Evolutionary conservation across 805 yeast genomes (phyloP).

Genomic region (Ogataea paradorogensis): DNA sequence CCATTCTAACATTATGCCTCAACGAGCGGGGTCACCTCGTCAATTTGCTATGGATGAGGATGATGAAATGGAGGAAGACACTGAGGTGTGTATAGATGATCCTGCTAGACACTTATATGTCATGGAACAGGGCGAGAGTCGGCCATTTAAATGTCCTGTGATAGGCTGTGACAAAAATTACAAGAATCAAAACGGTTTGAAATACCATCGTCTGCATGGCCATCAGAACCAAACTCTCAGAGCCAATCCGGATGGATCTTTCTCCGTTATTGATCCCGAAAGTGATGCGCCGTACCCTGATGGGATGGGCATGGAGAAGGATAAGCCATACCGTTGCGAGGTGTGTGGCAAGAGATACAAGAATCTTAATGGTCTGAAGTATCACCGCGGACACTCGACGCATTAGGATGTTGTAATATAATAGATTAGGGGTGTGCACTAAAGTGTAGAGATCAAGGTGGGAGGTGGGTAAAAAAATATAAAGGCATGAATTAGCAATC

Average conservation of each 20-base stretch:
- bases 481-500: constrained; percentile 6
- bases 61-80: constrained; percentile 26
- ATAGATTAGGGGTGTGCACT: constrained; percentile 4
- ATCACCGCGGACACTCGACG: constrained; percentile 97
- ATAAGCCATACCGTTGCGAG: constrained; percentile 97
- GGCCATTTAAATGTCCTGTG: constrained; percentile 97
- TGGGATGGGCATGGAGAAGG: constrained; percentile 93
- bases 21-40: constrained; percentile 18
- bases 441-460: not conserved
- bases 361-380: constrained; percentile 92
- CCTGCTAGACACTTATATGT: constrained; percentile 95
- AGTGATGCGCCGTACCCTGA: constrained; percentile 86
- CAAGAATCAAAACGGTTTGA: constrained; percentile 95
- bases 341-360: constrained; percentile 97
- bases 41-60: constrained; percentile 38
- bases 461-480: not conserved
- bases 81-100: constrained; percentile 80
- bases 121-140: constrained; percentile 85
- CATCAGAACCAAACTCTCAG: constrained; percentile 93
- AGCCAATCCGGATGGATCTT: constrained; percentile 90
- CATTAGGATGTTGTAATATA: constrained; percentile 40
- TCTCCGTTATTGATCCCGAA: constrained; percentile 88
- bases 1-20: constrained; percentile 9
- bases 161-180: constrained; percentile 97
- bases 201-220: constrained; percentile 93